phyloP scores from a whole-genome alignment of 179 eudicot genomes.

The Spinacia oleracea region DNA sequence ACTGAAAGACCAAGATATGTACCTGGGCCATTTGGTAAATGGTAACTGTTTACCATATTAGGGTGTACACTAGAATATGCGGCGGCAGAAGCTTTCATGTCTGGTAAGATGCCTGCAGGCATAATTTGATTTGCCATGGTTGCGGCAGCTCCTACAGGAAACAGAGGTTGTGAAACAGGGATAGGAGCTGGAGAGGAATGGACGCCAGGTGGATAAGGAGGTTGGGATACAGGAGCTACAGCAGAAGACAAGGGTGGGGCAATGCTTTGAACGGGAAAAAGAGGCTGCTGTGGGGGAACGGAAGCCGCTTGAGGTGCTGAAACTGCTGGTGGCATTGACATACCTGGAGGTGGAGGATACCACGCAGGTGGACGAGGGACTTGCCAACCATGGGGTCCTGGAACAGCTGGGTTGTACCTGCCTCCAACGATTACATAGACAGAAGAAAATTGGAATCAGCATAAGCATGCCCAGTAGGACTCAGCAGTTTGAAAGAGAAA shows the following conservation, averaged over 20 bases:
- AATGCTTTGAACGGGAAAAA: constrained; percentile 78
- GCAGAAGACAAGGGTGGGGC: constrained; percentile 50
- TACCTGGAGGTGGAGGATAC: constrained; percentile 71
- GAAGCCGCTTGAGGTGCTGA: constrained; percentile 56
- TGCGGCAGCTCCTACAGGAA: constrained; percentile 70
- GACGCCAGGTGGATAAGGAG: constrained; percentile 48
- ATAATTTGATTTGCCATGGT: constrained; percentile 49
- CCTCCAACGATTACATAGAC: constrained; percentile 22
- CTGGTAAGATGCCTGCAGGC: constrained; percentile 42
- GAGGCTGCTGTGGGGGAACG: constrained; percentile 72
- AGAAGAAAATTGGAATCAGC: constrained; percentile 19
- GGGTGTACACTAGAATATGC: constrained; percentile 31
- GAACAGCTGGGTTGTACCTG: constrained; percentile 71
- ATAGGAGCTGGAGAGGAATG: constrained; percentile 46
- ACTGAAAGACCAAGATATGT: constrained; percentile 18
- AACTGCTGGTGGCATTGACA: constrained; percentile 60
- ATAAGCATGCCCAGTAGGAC: constrained; percentile 2
- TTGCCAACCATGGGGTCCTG: constrained; percentile 73
- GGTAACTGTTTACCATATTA: constrained; percentile 49
- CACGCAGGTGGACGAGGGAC: constrained; percentile 84
- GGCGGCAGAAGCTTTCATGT: constrained; percentile 36
- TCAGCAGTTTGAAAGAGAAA: background rate
- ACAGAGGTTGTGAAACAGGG: constrained; percentile 83
- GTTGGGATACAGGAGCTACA: constrained; percentile 50
- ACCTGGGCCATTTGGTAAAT: constrained; percentile 59